A percentile compares a stretch with the other conserved stretches of the same genome.
phyloP scores from a whole-genome alignment of 805 yeast genomes.

The Vanderwaltozyma verrucispora region DNA sequence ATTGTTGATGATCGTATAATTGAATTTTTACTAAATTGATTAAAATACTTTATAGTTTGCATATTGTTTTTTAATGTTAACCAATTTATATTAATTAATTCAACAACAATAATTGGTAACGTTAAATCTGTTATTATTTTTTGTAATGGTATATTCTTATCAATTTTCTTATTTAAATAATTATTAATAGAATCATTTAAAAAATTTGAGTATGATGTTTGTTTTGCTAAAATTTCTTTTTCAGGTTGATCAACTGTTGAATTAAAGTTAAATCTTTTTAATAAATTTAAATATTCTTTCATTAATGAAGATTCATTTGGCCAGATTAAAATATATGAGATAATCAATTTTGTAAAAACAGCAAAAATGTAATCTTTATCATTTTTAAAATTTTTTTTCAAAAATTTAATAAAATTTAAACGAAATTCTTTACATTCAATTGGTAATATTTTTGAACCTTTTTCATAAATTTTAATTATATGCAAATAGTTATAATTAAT shows the following conservation, averaged over 20 bases:
- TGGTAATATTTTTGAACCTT: conserved; percentile 39
- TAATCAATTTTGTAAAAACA: conserved; percentile 7
- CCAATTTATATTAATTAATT: conserved; percentile 27
- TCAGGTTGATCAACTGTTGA: conserved; percentile 12
- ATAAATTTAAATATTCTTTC: conserved; percentile 14
- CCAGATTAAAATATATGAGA: conserved; percentile 8
- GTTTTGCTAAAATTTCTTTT: conserved; percentile 15
- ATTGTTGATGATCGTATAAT: conserved; percentile 31
- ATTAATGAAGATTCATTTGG: conserved; percentile 12
- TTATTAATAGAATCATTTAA: conserved; percentile 16
- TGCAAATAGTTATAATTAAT: conserved; percentile 9
- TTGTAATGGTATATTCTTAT: conserved; percentile 19
- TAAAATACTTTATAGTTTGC: conserved; percentile 27
- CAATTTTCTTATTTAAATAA: conserved; percentile 16
- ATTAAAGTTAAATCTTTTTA: conserved; percentile 16
- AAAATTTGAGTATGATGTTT: conserved; percentile 14
- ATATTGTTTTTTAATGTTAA: conserved; percentile 21
- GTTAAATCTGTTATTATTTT: conserved; percentile 33
- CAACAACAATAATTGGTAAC: conserved; percentile 30
- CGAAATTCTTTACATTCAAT: conserved; percentile 12
- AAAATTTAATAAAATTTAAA: conserved; percentile 9
- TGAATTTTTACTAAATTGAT: conserved; percentile 17
- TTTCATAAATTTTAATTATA: conserved; percentile 36
- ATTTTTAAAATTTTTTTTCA: conserved; percentile 8
- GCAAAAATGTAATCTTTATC: conserved; percentile 8